phyloP scores from a whole-genome alignment of 164 flowering plant species.

The Vitis riparia region DNA sequence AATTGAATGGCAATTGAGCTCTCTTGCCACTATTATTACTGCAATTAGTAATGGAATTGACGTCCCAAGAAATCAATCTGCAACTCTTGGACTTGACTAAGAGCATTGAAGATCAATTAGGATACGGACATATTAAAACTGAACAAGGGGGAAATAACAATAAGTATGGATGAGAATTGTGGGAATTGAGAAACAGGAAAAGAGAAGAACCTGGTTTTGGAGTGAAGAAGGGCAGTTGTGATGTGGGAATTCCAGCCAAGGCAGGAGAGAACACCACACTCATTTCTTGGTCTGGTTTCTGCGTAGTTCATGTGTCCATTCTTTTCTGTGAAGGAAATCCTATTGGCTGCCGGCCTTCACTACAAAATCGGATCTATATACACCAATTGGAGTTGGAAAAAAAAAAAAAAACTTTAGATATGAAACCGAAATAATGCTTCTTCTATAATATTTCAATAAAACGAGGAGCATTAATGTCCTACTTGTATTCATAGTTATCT shows the following conservation, averaged over 20 bases:
- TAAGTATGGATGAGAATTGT: background rate
- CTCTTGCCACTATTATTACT: background rate
- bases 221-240: slow-evolving; percentile 4
- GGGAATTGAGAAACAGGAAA: background rate
- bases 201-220: slow-evolving; percentile 14
- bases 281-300: background rate
- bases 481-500: too few species aligned
- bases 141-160: too few species aligned
- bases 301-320: background rate
- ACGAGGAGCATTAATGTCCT: too few species aligned
- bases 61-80: slow-evolving; percentile 7
- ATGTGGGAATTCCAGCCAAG: background rate
- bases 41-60: background rate
- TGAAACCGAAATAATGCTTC: too few species aligned
- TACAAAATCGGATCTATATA: too few species aligned
- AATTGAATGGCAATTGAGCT: slow-evolving; percentile 2
- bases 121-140: background rate
- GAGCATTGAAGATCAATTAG: background rate
- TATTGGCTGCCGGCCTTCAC: too few species aligned
- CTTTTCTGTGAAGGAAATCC: too few species aligned
- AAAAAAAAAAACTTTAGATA: too few species aligned
- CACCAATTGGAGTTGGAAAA: too few species aligned
- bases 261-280: background rate
- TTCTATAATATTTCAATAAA: too few species aligned
- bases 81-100: slow-evolving; percentile 16